Base-by-base conservation (phyloP, 345 rosid species). In the Gynandropsis gynandra region DNA sequence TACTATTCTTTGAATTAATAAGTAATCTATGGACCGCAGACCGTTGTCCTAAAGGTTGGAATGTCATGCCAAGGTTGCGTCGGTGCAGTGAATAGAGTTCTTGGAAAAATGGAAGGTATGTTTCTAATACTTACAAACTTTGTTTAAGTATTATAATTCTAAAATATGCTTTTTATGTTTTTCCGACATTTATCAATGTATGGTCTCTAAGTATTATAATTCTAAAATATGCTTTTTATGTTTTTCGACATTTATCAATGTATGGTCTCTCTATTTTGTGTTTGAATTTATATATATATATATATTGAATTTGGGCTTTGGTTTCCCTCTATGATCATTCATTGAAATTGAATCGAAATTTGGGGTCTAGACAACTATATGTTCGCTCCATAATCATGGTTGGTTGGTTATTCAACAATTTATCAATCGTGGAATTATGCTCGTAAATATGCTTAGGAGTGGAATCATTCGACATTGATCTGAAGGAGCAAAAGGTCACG, bases 31-130 rank as follows among this genome's bases (percentile, higher is more conserved):
- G 29, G 29, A 36, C 11, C 11, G 59, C 83, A 90, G 96, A 86
- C 85, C 5, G 87, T 80, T 49, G 89, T 83, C 55, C 92, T 90
- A 52, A 83, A 79, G 73, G 98, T 87, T 58, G 87, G 76, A 13
- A 90, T 90, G 98, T 78, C 98, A 56, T 90, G 95, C 16, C 68
- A 76, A 61, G 96, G 95, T 46, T 87, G 96, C 10, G 80, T 69
- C 16, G 98, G 96, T 32, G 87, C 98, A 27, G 96, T 90, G 57
- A 83, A 74, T 62, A 77, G 98, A 74, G 98, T 87, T 53, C 67
- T 87, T 45, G 86, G 80, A 1, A 86, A 83, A 70, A 78, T 90
- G 96, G 95, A 90, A 75, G 96, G 96, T 90, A 29, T 5, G 73
- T 54, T 47, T 31, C 16, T 47, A 6, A 19, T 7, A 4, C 12